Base-by-base conservation (phyloP, 1,284 basidiomycete genomes). In the Singerocomus inundabilis region DNA sequence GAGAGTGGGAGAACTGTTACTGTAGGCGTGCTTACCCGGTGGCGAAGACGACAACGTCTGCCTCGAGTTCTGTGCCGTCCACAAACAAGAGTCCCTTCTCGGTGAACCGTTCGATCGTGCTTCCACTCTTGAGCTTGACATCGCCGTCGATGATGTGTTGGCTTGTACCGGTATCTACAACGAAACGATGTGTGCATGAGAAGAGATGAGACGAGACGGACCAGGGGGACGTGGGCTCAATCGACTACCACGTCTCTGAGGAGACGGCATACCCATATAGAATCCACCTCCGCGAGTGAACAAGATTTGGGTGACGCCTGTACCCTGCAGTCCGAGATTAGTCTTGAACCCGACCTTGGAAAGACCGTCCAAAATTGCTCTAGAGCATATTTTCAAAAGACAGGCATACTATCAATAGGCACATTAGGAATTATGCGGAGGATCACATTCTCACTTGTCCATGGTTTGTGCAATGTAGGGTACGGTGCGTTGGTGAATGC, bases 41-140 rank as follows among this genome's bases (percentile, higher is more conserved):
- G 0, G 77, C 72, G 40, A 77, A 76, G 29, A 80, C 56, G 16
- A 80, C 69, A 16, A 78, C 51, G 53, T 81, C 77, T 32, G 72
- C 77, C 18, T 71, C 57, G n/a, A 77, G 61, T 33, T 69, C 66
- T 0, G 68, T 69, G 11, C 75, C 76, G 46, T 79, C 76, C 29
- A 56, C 68, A 47, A 80, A 72, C 38, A 57, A 58, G 45, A 78
- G 62, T 5, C 68, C 70, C 7, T 53, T 62, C 52, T 70, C 57
- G 0, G 66, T 71, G 51, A 69, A 71, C 1, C 57, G 42, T 25
- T 66, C 59, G 42, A 76, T 72, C n/a, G 69, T 57, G 29, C 60
- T 59, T 7, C 72, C 75, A 42, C 57, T 68, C 60, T 73, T 74
- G 52, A 80, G 57, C 46, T 73, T 75, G 59, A 80, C 78, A 15